Evolutionary conservation across 768 basidiomycete genomes (phyloP).

Genomic region (Tricholoma sp.): DNA sequence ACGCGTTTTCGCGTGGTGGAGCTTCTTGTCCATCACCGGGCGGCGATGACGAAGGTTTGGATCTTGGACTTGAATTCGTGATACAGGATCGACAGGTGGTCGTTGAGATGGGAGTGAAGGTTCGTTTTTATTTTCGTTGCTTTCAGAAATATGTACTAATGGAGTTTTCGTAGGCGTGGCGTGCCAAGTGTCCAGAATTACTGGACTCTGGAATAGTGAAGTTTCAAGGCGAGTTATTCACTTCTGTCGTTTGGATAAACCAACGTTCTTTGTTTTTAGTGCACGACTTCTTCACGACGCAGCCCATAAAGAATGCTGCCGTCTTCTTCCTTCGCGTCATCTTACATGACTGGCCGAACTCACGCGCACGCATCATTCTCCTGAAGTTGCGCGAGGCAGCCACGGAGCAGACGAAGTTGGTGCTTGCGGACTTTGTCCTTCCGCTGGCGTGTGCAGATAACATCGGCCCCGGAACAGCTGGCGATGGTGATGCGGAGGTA

Average conservation of each 20-base stretch:
- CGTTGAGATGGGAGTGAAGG: conserved; percentile 47
- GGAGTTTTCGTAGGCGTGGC: conserved; percentile 42
- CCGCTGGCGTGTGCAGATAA: conserved; percentile 66
- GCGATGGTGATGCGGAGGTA: conserved; percentile 12
- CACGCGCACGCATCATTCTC: conserved; percentile 42
- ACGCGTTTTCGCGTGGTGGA: conserved; percentile 23
- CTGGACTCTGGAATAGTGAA: conserved; percentile 46
- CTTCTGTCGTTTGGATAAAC: background rate
- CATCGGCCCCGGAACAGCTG: conserved; percentile 18
- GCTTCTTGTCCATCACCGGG: conserved; percentile 1
- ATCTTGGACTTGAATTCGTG: conserved; percentile 38
- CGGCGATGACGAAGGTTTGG: conserved; percentile 8
- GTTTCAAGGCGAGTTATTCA: conserved; percentile 42
- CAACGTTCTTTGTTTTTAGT: conserved; percentile 26
- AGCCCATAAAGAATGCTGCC: conserved; percentile 47
- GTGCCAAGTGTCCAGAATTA: conserved; percentile 50
- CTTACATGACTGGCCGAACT: conserved; percentile 77
- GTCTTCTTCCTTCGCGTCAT: conserved; percentile 70
- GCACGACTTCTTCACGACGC: conserved; percentile 74
- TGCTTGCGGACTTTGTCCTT: conserved; percentile 69
- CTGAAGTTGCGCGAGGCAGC: conserved; percentile 42
- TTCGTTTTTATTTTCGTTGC: conserved; percentile 18
- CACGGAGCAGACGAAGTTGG: conserved; percentile 48
- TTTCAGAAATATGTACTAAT: background rate
- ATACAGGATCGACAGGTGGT: conserved; percentile 59